Conservation (phyloP, 2,329 filamentous ascomycete species). For the Alternaria ethzedia region DNA sequence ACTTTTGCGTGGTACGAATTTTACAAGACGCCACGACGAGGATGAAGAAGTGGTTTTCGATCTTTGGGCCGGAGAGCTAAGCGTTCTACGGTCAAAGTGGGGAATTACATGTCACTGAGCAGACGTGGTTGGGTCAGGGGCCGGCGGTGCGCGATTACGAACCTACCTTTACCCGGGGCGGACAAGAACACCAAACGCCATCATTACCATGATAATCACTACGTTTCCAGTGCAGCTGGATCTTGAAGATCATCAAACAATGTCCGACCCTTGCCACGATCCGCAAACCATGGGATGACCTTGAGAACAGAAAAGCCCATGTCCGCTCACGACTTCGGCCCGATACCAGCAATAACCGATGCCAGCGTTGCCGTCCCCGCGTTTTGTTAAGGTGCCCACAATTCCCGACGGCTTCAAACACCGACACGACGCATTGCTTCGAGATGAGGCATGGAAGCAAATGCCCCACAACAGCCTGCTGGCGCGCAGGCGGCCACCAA, state of each 20-base stretch:
- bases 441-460: constrained; percentile 20
- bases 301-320: background rate
- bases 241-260: background rate
- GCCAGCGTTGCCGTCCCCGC: constrained; percentile 14
- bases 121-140: background rate
- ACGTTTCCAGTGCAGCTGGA: background rate
- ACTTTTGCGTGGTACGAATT: background rate
- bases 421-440: constrained; percentile 13
- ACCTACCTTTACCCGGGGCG: background rate
- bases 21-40: background rate
- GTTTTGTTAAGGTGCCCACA: constrained; percentile 1
- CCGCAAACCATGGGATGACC: background rate
- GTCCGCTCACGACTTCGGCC: constrained; percentile 3
- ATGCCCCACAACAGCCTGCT: constrained; percentile 17
- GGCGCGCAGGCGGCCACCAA: constrained; percentile 13
- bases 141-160: background rate
- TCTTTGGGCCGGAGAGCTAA: background rate
- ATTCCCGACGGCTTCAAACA: constrained; percentile 20
- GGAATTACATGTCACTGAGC: background rate
- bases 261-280: background rate
- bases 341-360: constrained; percentile 13
- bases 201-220: background rate
- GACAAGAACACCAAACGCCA: background rate
- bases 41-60: background rate
- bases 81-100: background rate